These are phyloP conservation scores for Monilinia aucupariae DNA, from an alignment of 2,329 filamentous ascomycete species.

Conservation along the genomic window DNA sequence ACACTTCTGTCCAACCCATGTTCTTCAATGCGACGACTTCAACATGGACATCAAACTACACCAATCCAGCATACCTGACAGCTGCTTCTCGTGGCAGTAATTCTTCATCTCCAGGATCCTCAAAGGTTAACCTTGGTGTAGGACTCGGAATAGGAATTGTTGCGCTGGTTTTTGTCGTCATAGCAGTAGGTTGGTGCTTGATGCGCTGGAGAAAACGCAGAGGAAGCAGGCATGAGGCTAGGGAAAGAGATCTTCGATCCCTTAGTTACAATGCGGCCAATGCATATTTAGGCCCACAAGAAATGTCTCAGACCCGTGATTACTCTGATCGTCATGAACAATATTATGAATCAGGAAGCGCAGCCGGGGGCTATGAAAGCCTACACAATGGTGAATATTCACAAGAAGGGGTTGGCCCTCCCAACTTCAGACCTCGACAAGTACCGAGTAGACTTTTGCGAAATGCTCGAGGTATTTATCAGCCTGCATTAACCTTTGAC, in stretches of 20 bases:
- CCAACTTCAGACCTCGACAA: slow-evolving; percentile 22
- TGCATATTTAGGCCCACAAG: slow-evolving; percentile 21
- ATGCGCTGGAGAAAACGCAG: slow-evolving; percentile 38
- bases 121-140: slow-evolving; percentile 54
- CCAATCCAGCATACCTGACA: slow-evolving; percentile 39
- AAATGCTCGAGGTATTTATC: slow-evolving; percentile 35
- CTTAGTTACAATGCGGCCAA: slow-evolving; percentile 39
- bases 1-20: slow-evolving; percentile 35
- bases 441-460: slow-evolving; percentile 38
- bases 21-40: slow-evolving; percentile 59
- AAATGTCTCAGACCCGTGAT: slow-evolving; percentile 23
- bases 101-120: slow-evolving; percentile 30
- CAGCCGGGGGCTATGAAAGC: slow-evolving; percentile 28
- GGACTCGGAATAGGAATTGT: slow-evolving; percentile 60
- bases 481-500: slow-evolving; percentile 42
- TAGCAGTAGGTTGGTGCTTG: slow-evolving; percentile 47
- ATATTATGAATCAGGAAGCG: slow-evolving; percentile 30
- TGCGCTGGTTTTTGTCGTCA: slow-evolving; percentile 43
- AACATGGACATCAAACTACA: slow-evolving; percentile 53
- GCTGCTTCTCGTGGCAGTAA: slow-evolving; percentile 22
- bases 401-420: slow-evolving; percentile 20
- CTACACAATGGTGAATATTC: slow-evolving; percentile 24
- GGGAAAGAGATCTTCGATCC: slow-evolving; percentile 51
- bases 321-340: slow-evolving; percentile 18
- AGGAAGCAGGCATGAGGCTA: slow-evolving; percentile 35